A percentile compares a stretch with the other conserved stretches of the same genome.
Evolutionary conservation across 2,329 filamentous ascomycete species (phyloP).

Genomic region (Herpotrichia juniperi): DNA sequence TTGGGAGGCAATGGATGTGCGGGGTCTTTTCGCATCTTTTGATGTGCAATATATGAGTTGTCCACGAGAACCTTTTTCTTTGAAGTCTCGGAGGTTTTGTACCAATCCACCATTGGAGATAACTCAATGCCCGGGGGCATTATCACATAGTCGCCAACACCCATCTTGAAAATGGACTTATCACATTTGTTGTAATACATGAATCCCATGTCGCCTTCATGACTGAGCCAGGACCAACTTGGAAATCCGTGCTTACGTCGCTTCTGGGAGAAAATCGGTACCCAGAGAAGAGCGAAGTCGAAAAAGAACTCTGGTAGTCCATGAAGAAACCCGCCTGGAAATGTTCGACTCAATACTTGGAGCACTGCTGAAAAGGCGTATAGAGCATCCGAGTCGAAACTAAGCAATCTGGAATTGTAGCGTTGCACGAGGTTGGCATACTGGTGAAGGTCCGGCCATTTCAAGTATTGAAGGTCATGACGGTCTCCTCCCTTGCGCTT

Average conservation of each 20-base stretch:
- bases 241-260: not conserved
- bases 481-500: not conserved
- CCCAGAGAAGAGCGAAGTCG: conserved; percentile 21
- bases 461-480: not conserved
- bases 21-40: not conserved
- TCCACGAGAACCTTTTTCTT: not conserved
- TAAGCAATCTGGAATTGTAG: conserved; percentile 1
- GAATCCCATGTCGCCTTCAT: conserved; percentile 2
- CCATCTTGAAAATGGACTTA: not conserved
- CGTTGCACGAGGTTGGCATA: not conserved
- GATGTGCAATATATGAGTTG: not conserved
- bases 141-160: not conserved
- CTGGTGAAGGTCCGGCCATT: not conserved
- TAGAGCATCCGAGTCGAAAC: conserved; percentile 2
- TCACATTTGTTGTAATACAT: conserved; percentile 1
- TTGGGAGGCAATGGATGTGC: not conserved
- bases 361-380: conserved; percentile 17
- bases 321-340: conserved; percentile 15
- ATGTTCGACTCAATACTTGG: conserved; percentile 7
- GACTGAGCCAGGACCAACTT: conserved; percentile 16
- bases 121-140: not conserved
- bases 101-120: not conserved
- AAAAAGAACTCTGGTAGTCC: conserved; percentile 23
- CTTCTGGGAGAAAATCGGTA: not conserved
- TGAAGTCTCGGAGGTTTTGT: not conserved